phyloP scores from a whole-genome alignment of 2,329 filamentous ascomycete species.

The Aspergillus neoniger region DNA sequence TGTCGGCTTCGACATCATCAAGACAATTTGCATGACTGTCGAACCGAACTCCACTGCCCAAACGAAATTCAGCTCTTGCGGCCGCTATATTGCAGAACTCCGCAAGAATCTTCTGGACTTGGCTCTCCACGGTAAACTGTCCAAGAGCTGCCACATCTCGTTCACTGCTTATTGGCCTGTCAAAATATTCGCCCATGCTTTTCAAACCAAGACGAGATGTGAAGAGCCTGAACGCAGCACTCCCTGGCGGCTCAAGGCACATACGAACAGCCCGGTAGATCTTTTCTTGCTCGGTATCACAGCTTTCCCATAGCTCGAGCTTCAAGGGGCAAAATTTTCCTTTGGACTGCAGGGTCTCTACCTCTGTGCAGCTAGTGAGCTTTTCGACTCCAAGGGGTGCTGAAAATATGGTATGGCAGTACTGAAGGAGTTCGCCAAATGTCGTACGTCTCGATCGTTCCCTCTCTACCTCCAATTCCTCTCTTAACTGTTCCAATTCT shows the following conservation, averaged over 20 bases:
- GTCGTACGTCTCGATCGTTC: constrained; percentile 18
- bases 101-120: constrained; percentile 20
- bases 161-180: constrained; percentile 23
- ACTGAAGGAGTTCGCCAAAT: constrained; percentile 24
- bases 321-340: constrained; percentile 29
- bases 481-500: no score
- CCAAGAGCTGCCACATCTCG: constrained; percentile 24
- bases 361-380: constrained; percentile 26
- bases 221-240: constrained; percentile 18
- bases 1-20: constrained; percentile 10
- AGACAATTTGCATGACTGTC: constrained; percentile 18
- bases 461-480: constrained; percentile 13
- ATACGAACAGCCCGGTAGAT: constrained; percentile 21
- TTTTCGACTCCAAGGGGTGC: constrained; percentile 24
- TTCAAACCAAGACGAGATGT: constrained; percentile 19
- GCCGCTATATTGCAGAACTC: constrained; percentile 20
- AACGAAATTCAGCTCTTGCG: constrained; percentile 16
- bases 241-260: constrained; percentile 18
- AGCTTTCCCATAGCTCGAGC: constrained; percentile 26
- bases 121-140: constrained; percentile 24
- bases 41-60: constrained; percentile 20
- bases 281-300: constrained; percentile 14
- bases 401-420: constrained; percentile 26
- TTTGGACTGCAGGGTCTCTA: constrained; percentile 24
- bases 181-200: constrained; percentile 16